These are phyloP conservation scores for Saccharomycopsis babjevae DNA, from an alignment of 805 yeast genomes.

Conservation along the genomic window DNA sequence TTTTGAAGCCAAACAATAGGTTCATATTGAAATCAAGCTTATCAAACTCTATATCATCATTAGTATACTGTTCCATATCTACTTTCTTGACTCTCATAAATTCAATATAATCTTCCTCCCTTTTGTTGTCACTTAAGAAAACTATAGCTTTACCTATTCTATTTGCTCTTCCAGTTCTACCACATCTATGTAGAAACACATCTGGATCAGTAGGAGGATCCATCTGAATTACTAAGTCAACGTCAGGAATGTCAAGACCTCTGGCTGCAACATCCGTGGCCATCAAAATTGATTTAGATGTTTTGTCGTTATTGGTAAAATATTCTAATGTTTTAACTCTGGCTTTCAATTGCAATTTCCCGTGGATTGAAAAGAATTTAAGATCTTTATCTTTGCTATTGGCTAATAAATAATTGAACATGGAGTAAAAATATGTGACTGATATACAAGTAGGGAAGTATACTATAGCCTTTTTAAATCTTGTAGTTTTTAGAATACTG, in stretches of 20 bases:
- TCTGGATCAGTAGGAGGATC: slow-evolving; percentile 95
- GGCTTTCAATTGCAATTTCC: slow-evolving; percentile 75
- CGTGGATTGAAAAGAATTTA: slow-evolving; percentile 70
- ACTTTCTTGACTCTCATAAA: slow-evolving; percentile 70
- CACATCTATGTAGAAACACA: slow-evolving; percentile 86
- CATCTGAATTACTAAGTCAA: slow-evolving; percentile 84
- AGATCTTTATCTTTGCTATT: slow-evolving; percentile 25
- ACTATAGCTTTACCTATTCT: slow-evolving; percentile 70
- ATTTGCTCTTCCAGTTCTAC: slow-evolving; percentile 92
- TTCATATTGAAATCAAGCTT: slow-evolving; percentile 17
- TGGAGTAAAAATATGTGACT: slow-evolving; percentile 64
- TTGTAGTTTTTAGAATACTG: slow-evolving; percentile 39
- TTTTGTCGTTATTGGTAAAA: slow-evolving; percentile 29
- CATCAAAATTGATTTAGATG: slow-evolving; percentile 50
- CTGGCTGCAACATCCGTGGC: slow-evolving; percentile 99
- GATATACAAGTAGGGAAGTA: slow-evolving; percentile 86
- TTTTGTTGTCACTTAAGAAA: slow-evolving; percentile 51
- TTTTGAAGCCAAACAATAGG: slow-evolving; percentile 20
- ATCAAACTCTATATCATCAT: slow-evolving; percentile 8
- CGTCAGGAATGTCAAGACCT: slow-evolving; percentile 92
- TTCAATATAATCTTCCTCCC: slow-evolving; percentile 74
- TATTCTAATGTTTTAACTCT: slow-evolving; percentile 60
- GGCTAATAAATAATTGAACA: slow-evolving; percentile 35
- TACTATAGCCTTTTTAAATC: slow-evolving; percentile 73
- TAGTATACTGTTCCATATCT: slow-evolving; percentile 33